A percentile compares a stretch with the other conserved stretches of the same genome.
Evolutionary conservation across 2,329 filamentous ascomycete species (phyloP).

Genomic region (Harringtonia lauricola): DNA sequence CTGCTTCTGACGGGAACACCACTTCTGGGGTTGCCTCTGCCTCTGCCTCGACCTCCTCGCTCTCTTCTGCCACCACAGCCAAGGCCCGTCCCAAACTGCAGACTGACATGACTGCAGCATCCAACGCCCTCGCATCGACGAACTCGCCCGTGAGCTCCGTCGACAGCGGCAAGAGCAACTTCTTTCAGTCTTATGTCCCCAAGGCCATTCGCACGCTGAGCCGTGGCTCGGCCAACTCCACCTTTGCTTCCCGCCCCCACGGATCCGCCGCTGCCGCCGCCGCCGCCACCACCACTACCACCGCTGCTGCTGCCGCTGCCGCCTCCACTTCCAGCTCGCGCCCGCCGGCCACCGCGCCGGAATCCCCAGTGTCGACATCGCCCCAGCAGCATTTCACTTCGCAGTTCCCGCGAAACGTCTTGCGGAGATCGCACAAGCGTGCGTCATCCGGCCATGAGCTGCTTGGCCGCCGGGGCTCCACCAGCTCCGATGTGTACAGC

Average conservation of each 20-base stretch:
- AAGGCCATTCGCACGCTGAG: conserved; percentile 14
- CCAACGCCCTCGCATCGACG: background rate
- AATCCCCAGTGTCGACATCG: conserved; percentile 4
- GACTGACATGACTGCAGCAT: conserved; percentile 7
- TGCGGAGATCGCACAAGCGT: conserved; percentile 11
- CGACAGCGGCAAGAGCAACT: conserved; percentile 14
- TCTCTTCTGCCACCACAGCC: background rate
- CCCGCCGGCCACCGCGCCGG: background rate
- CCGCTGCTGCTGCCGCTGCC: background rate
- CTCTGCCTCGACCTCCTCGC: background rate
- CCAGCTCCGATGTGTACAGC: conserved; percentile 17
- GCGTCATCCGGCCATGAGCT: conserved; percentile 10
- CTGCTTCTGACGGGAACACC: background rate
- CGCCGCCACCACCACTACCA: background rate
- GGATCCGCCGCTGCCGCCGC: background rate
- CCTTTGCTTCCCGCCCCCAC: conserved; percentile 4
- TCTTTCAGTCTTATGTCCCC: conserved; percentile 14
- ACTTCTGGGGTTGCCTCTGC: background rate
- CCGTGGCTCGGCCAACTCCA: conserved; percentile 12
- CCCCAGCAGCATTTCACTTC: conserved; percentile 5
- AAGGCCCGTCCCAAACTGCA: conserved; percentile 7
- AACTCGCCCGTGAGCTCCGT: conserved; percentile 15
- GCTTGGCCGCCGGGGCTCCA: conserved; percentile 17
- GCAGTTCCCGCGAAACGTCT: conserved; percentile 10
- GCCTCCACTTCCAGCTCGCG: background rate